These are phyloP conservation scores for Ganoderma leucocontextum DNA, from an alignment of 1,284 basidiomycete genomes.

Conservation along the genomic window DNA sequence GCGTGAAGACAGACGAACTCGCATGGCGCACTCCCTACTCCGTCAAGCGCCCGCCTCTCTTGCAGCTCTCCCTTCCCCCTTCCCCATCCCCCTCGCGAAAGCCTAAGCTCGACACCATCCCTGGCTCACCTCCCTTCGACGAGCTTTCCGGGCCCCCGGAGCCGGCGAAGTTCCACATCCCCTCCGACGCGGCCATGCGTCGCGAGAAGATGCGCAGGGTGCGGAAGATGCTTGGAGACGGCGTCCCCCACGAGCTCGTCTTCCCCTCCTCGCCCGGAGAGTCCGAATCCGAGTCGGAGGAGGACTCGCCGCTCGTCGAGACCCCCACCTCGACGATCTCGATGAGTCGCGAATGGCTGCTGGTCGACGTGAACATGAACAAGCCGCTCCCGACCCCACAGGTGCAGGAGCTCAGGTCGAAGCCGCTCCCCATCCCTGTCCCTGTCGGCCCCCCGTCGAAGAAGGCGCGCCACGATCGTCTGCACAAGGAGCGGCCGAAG, in stretches of 20 bases:
- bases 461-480: slow-evolving; percentile 15
- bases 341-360: slow-evolving; percentile 30
- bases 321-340: slow-evolving; percentile 25
- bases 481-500: slow-evolving; percentile 28
- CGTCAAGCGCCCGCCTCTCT: slow-evolving; percentile 35
- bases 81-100: slow-evolving; percentile 18
- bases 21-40: slow-evolving; percentile 35
- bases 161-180: slow-evolving; percentile 47
- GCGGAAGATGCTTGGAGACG: slow-evolving; percentile 63
- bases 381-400: slow-evolving; percentile 21
- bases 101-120: slow-evolving; percentile 35
- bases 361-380: slow-evolving; percentile 22
- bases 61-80: slow-evolving; percentile 30
- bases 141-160: slow-evolving; percentile 34
- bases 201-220: slow-evolving; percentile 68
- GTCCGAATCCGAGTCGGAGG: slow-evolving; percentile 33
- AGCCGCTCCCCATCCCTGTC: slow-evolving; percentile 14
- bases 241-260: slow-evolving; percentile 63
- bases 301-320: slow-evolving; percentile 29
- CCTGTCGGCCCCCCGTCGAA: background rate
- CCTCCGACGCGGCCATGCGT: slow-evolving; percentile 49
- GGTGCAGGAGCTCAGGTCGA: background rate
- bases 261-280: slow-evolving; percentile 49
- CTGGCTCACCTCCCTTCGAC: slow-evolving; percentile 37
- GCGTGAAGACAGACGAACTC: slow-evolving; percentile 28